phyloP scores from a whole-genome alignment of 2,329 filamentous ascomycete genomes.

The Pseudocercospora ulei region DNA sequence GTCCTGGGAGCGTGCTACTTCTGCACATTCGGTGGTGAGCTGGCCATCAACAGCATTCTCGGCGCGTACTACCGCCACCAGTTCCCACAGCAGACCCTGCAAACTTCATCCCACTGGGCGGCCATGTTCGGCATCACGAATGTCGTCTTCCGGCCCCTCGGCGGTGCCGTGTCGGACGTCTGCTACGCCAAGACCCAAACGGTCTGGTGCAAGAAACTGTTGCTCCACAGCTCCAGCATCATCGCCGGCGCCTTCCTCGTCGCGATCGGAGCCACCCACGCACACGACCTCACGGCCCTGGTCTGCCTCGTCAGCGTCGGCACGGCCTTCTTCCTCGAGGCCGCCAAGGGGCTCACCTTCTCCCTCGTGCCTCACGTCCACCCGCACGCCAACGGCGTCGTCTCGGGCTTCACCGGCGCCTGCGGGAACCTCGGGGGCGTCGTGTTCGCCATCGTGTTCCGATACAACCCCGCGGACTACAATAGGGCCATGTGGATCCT shows the following conservation, averaged over 20 bases:
- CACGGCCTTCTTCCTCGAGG: slow-evolving; percentile 73
- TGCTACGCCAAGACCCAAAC: slow-evolving; percentile 45
- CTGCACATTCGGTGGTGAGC: slow-evolving; percentile 52
- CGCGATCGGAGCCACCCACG: slow-evolving; percentile 55
- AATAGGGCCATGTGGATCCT: slow-evolving; percentile 65
- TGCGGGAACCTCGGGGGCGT: slow-evolving; percentile 78
- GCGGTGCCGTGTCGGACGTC: slow-evolving; percentile 52
- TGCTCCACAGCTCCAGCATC: slow-evolving; percentile 49
- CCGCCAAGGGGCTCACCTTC: slow-evolving; percentile 78
- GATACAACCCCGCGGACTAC: slow-evolving; percentile 43
- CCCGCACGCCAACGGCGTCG: slow-evolving; percentile 66
- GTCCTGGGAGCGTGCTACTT: slow-evolving; percentile 49
- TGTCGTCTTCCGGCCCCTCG: slow-evolving; percentile 55
- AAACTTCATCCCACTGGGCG: slow-evolving; percentile 51
- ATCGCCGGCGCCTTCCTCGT: slow-evolving; percentile 52
- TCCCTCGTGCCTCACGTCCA: slow-evolving; percentile 79
- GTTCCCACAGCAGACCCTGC: slow-evolving; percentile 47
- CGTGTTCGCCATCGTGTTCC: slow-evolving; percentile 72
- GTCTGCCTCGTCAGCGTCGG: slow-evolving; percentile 67
- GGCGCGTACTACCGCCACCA: slow-evolving; percentile 51
- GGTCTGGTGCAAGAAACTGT: slow-evolving; percentile 56
- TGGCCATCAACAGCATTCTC: slow-evolving; percentile 53
- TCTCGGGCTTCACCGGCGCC: slow-evolving; percentile 70
- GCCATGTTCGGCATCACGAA: slow-evolving; percentile 70
- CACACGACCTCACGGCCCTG: slow-evolving; percentile 54